Conservation (phyloP, 2,329 filamentous ascomycete genomes). For the Delphinella strobiligena region DNA sequence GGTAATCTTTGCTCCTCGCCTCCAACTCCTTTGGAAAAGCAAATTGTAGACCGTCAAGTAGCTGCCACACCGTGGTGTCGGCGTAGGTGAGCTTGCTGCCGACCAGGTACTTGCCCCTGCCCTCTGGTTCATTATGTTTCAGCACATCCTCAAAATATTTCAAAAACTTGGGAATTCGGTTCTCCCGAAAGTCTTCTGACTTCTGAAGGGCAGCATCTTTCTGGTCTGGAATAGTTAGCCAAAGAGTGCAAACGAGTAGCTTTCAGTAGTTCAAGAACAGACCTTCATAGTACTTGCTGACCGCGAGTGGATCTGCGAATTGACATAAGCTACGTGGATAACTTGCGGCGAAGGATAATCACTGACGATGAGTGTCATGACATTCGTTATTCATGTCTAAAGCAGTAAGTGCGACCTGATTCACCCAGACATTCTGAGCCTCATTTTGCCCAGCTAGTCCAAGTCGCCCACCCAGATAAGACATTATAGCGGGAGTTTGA, state of each 20-base stretch:
- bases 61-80: slow-evolving; percentile 63
- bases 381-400: slow-evolving; percentile 61
- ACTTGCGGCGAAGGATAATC: no score
- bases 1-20: slow-evolving; percentile 45
- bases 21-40: slow-evolving; percentile 59
- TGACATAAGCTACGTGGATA: no score
- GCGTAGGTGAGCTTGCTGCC: slow-evolving; percentile 55
- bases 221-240: slow-evolving; percentile 40
- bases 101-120: slow-evolving; percentile 52
- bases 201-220: slow-evolving; percentile 51
- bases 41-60: slow-evolving; percentile 42
- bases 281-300: slow-evolving; percentile 50
- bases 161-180: slow-evolving; percentile 60
- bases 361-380: slow-evolving; percentile 56
- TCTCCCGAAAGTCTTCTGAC: slow-evolving; percentile 45
- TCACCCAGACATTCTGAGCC: slow-evolving; percentile 44
- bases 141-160: slow-evolving; percentile 58
- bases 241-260: no score
- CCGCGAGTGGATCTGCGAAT: slow-evolving; percentile 44
- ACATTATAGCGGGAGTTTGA: slow-evolving; percentile 62
- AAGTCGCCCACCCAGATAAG: slow-evolving; percentile 53
- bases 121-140: slow-evolving; percentile 42
- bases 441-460: slow-evolving; percentile 42
- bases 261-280: not conserved
- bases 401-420: slow-evolving; percentile 54